Evolutionary conservation across 306 rosid genomes (phyloP), one percentile per base, ranked within the genome.

Genomic region (Sicyos edulis): DNA sequence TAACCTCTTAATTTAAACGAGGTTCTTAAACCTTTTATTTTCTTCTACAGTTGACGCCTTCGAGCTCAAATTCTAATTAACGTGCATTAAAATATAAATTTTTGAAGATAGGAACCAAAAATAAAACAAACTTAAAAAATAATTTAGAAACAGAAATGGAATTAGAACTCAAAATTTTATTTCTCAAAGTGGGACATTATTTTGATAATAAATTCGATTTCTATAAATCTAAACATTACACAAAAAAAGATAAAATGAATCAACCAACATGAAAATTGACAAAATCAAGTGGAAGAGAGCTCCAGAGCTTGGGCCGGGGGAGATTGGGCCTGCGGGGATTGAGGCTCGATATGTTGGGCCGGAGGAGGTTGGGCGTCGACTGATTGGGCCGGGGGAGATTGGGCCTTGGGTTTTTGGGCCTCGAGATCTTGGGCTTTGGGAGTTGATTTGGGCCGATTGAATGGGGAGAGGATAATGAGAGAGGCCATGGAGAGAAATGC

Each of bases 401-500:
- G 67, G 37, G 37, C 37, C 37, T 32, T 32, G 37, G 4, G 5
- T 3, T 4, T 32, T 32, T 32, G 47, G 69, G 69, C 50, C 70
- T 64, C 68, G 1, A 9, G 49, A 34, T 62, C 53, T 37, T 44
- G 53, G 24, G 52, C 12, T 15, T 52, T 10, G n/a, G 51, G 32
- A 1, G 26, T 10, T 42, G 51, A 15, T 17, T 64, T 42, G 53
- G 16, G 4, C 12, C 72, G 72, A 66, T 44, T 66, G 55, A 66
- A 66, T 1, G 72, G 51, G 6, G 72, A 66, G 51, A 66, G 19
- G 6, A 66, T 32, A 10, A 66, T 11, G 51, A 66, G 16, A 44
- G 34, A 19, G 24, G 40, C 72, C 55, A 45, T 66, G 10, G 72
- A 66, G 37, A 66, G 4, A 20, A 67, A 67, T 5, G 72, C 72